Conservation (phyloP, 768 basidiomycete species). For the Pisolithus microcarpus region DNA sequence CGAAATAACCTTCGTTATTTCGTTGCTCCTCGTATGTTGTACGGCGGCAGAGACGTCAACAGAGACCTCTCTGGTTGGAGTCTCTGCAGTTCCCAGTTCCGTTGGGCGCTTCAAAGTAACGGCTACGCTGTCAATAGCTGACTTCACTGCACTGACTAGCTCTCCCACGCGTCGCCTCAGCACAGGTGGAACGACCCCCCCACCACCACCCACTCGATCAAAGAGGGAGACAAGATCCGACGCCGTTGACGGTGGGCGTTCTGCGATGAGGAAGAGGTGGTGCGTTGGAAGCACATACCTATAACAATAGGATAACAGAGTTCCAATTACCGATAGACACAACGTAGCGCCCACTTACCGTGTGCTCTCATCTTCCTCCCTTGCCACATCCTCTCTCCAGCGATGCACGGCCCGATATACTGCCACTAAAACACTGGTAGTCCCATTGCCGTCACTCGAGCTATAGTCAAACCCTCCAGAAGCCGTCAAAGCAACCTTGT, state of each 20-base stretch:
- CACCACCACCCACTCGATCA: constrained; percentile 18
- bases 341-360: constrained; percentile 39
- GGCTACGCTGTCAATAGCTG: constrained; percentile 29
- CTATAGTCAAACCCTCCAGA: constrained; percentile 20
- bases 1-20: neutral
- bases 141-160: constrained; percentile 54
- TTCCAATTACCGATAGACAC: neutral
- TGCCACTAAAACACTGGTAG: constrained; percentile 40
- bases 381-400: constrained; percentile 76
- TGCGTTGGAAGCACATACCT: constrained; percentile 77
- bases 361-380: constrained; percentile 82
- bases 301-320: neutral
- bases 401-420: constrained; percentile 69
- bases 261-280: constrained; percentile 64
- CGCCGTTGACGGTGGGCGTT: constrained; percentile 61
- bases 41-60: neutral
- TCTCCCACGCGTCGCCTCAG: constrained; percentile 57
- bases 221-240: constrained; percentile 55
- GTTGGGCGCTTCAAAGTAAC: neutral
- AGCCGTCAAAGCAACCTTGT: constrained; percentile 46
- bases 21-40: neutral
- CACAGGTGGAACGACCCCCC: constrained; percentile 48
- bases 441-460: constrained; percentile 23
- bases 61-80: neutral
- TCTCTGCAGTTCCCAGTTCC: neutral